A percentile compares a stretch with the other conserved stretches of the same genome.
These are phyloP conservation scores for Fonsecaea erecta DNA, from an alignment of 2,329 filamentous ascomycete species.

Conservation along the genomic window DNA sequence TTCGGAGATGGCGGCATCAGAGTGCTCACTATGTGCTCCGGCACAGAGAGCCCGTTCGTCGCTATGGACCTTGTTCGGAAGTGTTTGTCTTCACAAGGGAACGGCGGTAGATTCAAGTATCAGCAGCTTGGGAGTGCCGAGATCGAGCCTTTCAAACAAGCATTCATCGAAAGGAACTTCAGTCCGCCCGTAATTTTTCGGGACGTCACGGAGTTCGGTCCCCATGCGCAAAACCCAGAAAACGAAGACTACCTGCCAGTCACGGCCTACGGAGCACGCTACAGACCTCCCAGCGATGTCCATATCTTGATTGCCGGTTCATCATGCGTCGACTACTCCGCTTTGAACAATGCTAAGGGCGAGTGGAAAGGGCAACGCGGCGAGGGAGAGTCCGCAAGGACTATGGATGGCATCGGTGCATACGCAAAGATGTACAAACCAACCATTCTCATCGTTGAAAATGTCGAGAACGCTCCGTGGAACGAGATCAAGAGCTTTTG, in stretches of 20 bases:
- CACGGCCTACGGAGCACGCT: slow-evolving; percentile 68
- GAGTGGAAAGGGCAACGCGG: slow-evolving; percentile 48
- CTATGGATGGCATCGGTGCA: slow-evolving; percentile 64
- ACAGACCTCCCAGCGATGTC: slow-evolving; percentile 59
- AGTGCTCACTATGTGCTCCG: slow-evolving; percentile 76
- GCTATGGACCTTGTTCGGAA: slow-evolving; percentile 64
- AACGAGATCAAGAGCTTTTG: slow-evolving; percentile 53
- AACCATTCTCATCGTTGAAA: slow-evolving; percentile 71
- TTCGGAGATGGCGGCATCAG: slow-evolving; percentile 50
- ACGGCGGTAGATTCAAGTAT: slow-evolving; percentile 48
- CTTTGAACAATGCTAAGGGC: slow-evolving; percentile 63
- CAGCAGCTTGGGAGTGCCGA: slow-evolving; percentile 67
- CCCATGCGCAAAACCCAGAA: slow-evolving; percentile 45
- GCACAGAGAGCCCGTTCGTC: slow-evolving; percentile 74
- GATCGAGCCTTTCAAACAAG: slow-evolving; percentile 67
- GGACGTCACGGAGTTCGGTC: slow-evolving; percentile 62
- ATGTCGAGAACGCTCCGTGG: slow-evolving; percentile 69
- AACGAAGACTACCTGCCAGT: slow-evolving; percentile 43
- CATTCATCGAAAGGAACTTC: slow-evolving; percentile 67
- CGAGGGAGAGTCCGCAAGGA: slow-evolving; percentile 67
- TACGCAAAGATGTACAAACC: slow-evolving; percentile 64
- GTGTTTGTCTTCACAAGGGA: slow-evolving; percentile 43
- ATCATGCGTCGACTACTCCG: slow-evolving; percentile 76
- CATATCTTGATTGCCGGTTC: slow-evolving; percentile 75
- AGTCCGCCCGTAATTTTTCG: slow-evolving; percentile 59